phyloP scores from a whole-genome alignment of 192 early-diverging fungal genomes.

The Mortierella antarctica region DNA sequence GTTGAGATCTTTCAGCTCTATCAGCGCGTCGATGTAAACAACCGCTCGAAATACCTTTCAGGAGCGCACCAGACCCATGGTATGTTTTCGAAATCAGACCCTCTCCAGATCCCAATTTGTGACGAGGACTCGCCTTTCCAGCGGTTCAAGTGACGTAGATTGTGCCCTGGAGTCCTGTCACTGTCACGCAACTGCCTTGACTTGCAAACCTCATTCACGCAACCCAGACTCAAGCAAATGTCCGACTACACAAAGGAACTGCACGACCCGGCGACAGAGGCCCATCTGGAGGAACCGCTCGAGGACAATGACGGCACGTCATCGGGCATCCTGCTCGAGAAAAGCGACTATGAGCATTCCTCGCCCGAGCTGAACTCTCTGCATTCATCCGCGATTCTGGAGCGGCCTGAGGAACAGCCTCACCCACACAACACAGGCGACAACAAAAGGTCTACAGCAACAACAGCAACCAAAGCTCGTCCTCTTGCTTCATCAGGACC shows the following conservation, averaged over 20 bases:
- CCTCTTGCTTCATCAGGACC: not conserved
- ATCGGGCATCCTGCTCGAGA: slow-evolving; percentile 36
- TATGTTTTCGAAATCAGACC: too few relatives aligned
- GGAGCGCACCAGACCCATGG: too few relatives aligned
- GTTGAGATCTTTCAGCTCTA: too few relatives aligned
- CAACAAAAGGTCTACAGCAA: not conserved
- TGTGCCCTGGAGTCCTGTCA: too few relatives aligned
- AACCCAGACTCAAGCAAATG: slow-evolving; percentile 8
- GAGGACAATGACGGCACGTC: slow-evolving; percentile 33
- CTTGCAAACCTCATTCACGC: not conserved
- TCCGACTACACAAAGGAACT: slow-evolving; percentile 28
- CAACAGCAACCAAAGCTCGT: not conserved
- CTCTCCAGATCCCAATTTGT: too few relatives aligned
- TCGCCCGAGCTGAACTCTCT: slow-evolving; percentile 43
- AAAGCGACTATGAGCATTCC: slow-evolving; percentile 37
- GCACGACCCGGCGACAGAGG: slow-evolving; percentile 35
- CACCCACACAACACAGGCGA: not conserved
- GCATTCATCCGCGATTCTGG: slow-evolving; percentile 32
- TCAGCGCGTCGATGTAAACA: too few relatives aligned
- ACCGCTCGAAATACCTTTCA: too few relatives aligned
- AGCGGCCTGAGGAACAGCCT: slow-evolving; percentile 11
- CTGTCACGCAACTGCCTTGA: too few relatives aligned
- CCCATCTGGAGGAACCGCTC: slow-evolving; percentile 25
- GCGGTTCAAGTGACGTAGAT: too few relatives aligned
- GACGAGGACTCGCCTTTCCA: too few relatives aligned